Evolutionary conservation across 192 early-diverging fungal genomes (phyloP), one percentile per base, ranked within the genome.

Genomic region (Entomortierella beljakovae): DNA sequence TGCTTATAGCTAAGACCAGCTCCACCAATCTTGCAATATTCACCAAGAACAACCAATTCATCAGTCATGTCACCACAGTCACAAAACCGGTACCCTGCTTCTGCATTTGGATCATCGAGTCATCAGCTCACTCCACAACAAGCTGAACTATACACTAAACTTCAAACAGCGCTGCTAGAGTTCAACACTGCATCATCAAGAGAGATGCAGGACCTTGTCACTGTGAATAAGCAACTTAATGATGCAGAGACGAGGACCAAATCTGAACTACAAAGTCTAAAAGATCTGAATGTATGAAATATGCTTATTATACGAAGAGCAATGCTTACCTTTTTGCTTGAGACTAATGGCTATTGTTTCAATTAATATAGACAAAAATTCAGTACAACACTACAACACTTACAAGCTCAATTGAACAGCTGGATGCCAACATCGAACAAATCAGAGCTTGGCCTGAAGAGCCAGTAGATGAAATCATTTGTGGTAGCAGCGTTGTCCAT

Each of bases 201-300:
- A 0, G 87, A 92, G 10, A 92, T 92, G 79, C 88, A 93, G 71
- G 81, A 84, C 61, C 82, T 93, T 25, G 68, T 94, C 49, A 82
- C 83, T 38, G 85, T 88, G 29, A 92, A 92, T 53, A 82, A 87
- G 52, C 85, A 90, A 46, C 86, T 97, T 13, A 87, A 91, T 69
- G 89, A 92, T 23, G 91, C 91, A 10, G 92, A 93, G 43, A 77
- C 73, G 23, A 84, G 85, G 8, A 88, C 95, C 15, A 80, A 85
- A 13, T 79, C 91, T 8, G 90, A 93, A 55, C 76, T 88, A 10
- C 75, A 72, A 13, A 81, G 86, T 80, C 83, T 95, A 32, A 56
- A 71, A 5, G 90, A 77, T 8, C 23, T 77, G 26, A 49, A 68
- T 38, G 72, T 76, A 76, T 8, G 64, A 11, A 2, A n/a, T n/a